Evolutionary conservation across 202 grass and related monocot genomes (phyloP).

Genomic region (Setaria italica): DNA sequence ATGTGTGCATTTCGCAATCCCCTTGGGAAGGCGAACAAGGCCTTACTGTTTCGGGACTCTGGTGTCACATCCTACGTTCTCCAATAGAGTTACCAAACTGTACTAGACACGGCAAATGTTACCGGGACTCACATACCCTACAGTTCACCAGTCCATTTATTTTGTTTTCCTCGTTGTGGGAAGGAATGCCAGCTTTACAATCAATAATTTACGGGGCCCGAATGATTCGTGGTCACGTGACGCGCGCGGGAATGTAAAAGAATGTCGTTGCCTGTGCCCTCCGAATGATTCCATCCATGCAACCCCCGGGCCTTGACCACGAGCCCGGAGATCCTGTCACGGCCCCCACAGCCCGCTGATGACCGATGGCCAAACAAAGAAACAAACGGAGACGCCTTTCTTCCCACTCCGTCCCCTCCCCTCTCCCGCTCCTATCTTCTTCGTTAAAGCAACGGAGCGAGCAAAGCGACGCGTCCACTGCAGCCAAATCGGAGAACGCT

Average conservation of each 20-base stretch:
- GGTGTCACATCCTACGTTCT: not conserved
- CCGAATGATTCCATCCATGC: conserved; percentile 42
- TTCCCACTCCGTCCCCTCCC: not conserved
- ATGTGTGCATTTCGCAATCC: too few relatives aligned
- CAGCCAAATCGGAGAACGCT: too few relatives aligned
- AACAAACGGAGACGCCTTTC: not conserved
- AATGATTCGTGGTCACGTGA: conserved; percentile 54
- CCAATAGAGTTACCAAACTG: not conserved
- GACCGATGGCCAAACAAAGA: not conserved
- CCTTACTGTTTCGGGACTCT: too few relatives aligned
- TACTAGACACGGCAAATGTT: not conserved
- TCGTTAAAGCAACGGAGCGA: not conserved
- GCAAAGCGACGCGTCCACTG: not conserved
- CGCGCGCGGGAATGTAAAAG: conserved; percentile 36
- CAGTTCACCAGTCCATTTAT: not conserved
- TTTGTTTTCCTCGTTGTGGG: not conserved
- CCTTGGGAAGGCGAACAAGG: too few relatives aligned
- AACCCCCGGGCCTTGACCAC: not conserved
- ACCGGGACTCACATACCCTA: not conserved
- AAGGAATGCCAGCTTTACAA: not conserved
- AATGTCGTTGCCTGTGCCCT: conserved; percentile 32
- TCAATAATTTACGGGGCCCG: not conserved
- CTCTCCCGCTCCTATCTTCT: not conserved
- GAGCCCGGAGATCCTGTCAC: not conserved
- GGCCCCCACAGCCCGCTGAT: not conserved